Conservation (phyloP, 2,329 filamentous ascomycete species). For the Beauveria sp. region DNA sequence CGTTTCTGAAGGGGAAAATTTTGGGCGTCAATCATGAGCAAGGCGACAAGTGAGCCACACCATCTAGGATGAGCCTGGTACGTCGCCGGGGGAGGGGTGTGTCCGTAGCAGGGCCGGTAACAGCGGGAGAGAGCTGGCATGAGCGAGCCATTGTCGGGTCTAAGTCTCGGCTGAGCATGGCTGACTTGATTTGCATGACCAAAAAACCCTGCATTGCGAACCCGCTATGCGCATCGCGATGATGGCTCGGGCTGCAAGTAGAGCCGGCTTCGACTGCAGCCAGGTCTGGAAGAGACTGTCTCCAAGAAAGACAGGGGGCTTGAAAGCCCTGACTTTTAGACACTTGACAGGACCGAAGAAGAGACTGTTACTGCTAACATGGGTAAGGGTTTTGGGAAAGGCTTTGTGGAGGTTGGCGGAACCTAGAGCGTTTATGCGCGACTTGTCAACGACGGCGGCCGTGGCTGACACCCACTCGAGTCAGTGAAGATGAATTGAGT, state of each 20-base stretch:
- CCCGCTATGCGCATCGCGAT: background rate
- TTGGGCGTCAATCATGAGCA: background rate
- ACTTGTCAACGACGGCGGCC: background rate
- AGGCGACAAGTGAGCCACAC: background rate
- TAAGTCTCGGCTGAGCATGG: background rate
- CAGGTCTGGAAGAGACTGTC: background rate
- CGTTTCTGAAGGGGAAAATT: background rate
- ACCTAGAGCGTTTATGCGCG: constrained; percentile 6
- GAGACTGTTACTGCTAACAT: constrained; percentile 1
- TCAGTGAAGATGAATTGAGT: constrained; percentile 1
- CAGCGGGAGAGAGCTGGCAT: background rate
- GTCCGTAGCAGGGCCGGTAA: background rate
- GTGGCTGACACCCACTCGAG: constrained; percentile 8
- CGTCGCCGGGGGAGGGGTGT: background rate
- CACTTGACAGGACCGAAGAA: constrained; percentile 1
- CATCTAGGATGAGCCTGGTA: constrained; percentile 2
- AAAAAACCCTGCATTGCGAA: background rate
- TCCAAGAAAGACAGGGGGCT: background rate
- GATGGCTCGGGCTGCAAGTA: background rate
- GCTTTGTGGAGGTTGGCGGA: constrained; percentile 5
- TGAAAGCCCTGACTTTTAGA: background rate
- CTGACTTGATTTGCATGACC: constrained; percentile 1
- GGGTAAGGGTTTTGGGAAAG: constrained; percentile 6
- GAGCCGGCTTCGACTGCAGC: background rate
- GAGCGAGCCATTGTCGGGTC: background rate